These are phyloP conservation scores for Didymellaceae sp. DNA, from an alignment of 2,329 filamentous ascomycete species.

Conservation along the genomic window DNA sequence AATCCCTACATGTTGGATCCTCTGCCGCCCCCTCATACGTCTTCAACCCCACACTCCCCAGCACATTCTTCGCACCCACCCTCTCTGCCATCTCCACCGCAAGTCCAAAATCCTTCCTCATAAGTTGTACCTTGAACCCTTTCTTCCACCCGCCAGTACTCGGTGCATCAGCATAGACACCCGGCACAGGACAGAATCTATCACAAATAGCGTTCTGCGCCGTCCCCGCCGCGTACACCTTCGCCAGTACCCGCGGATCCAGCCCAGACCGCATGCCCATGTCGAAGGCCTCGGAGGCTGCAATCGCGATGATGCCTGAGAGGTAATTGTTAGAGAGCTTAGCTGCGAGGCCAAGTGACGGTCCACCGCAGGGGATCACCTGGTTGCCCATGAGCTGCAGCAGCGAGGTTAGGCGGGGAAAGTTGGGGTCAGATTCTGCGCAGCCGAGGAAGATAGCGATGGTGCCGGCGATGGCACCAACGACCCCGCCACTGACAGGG, in stretches of 20 bases:
- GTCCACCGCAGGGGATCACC: slow-evolving; percentile 63
- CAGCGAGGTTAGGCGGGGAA: slow-evolving; percentile 53
- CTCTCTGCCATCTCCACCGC: slow-evolving; percentile 62
- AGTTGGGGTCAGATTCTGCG: slow-evolving; percentile 53
- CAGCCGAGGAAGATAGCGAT: slow-evolving; percentile 64
- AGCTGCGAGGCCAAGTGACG: slow-evolving; percentile 62
- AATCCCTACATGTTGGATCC: slow-evolving; percentile 59
- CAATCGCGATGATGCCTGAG: slow-evolving; percentile 65
- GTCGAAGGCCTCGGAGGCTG: slow-evolving; percentile 64
- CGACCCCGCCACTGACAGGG: slow-evolving; percentile 60
- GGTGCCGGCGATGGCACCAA: slow-evolving; percentile 60
- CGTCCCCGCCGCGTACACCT: slow-evolving; percentile 59
- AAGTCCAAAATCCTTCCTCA: slow-evolving; percentile 65
- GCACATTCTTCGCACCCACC: slow-evolving; percentile 57
- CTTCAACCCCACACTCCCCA: slow-evolving; percentile 58
- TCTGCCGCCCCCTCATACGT: slow-evolving; percentile 61
- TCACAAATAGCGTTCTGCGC: slow-evolving; percentile 61
- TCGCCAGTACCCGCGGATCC: slow-evolving; percentile 60
- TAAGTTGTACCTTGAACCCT: slow-evolving; percentile 66
- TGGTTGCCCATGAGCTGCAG: slow-evolving; percentile 61
- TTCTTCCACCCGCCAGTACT: slow-evolving; percentile 58
- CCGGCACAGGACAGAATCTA: slow-evolving; percentile 59
- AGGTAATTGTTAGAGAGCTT: slow-evolving; percentile 69
- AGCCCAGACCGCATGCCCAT: slow-evolving; percentile 66
- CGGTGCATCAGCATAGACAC: slow-evolving; percentile 57